Conservation (phyloP, 192 early-diverging fungal species). For the Rhizophagus prolifer region DNA sequence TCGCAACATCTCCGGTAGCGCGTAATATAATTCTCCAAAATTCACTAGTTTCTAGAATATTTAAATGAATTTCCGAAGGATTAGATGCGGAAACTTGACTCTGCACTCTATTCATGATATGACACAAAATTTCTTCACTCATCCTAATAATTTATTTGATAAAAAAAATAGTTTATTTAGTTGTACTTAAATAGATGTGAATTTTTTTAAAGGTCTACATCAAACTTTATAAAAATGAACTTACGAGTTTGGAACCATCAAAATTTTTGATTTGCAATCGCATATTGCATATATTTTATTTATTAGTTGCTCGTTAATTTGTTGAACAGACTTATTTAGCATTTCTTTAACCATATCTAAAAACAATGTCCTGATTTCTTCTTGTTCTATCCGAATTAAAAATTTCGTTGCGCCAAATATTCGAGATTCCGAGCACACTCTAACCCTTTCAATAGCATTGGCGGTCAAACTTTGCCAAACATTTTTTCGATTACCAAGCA, state of each 20-base stretch:
- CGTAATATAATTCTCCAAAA: not conserved
- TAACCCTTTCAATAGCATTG: not conserved
- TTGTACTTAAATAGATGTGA: too few relatives aligned
- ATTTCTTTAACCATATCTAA: not conserved
- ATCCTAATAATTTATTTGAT: not conserved
- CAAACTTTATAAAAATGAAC: not conserved
- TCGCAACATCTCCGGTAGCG: not conserved
- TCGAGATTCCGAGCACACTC: not conserved
- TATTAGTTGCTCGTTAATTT: not conserved
- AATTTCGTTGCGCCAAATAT: not conserved
- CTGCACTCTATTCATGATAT: not conserved
- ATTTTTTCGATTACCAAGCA: not conserved
- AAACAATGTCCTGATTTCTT: not conserved
- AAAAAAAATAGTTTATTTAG: too few relatives aligned
- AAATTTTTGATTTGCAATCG: not conserved
- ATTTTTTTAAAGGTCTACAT: too few relatives aligned
- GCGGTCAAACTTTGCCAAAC: not conserved
- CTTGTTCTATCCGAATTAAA: not conserved
- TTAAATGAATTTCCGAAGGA: not conserved
- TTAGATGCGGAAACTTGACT: not conserved
- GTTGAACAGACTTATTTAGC: not conserved
- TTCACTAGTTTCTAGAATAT: not conserved
- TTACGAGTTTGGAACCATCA: not conserved
- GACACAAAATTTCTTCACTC: slow-evolving; percentile 6
- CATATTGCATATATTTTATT: not conserved